Evolutionary conservation across 192 early-diverging fungal species (phyloP), one percentile per base, ranked within the genome.

Genomic region (Umbelopsis vinacea): DNA sequence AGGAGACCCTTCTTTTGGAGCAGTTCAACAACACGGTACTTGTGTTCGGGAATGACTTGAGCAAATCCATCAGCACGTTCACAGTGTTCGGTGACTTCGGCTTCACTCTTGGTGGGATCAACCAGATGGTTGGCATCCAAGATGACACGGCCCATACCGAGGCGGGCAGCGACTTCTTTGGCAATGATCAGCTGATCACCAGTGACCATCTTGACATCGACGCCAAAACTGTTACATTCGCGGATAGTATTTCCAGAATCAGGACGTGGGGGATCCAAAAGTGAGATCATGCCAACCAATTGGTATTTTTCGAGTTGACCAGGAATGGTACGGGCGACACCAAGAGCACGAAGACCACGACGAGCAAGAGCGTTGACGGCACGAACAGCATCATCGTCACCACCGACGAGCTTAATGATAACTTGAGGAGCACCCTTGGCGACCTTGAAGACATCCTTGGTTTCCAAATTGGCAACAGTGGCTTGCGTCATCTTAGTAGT

Each of bases 401-500:
- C 92, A 79, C 92, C 92, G 26, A 86, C 89, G 50, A 96, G 88
- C 77, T 86, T 85, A 74, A 92, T 88, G 71, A 97, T 94, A 54
- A 97, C 95, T 77, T 95, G 95, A 19, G 95, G 95, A 26, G 96
- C 96, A 74, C 96, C 96, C 85, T 98, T 98, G 76, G 95, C 93
- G 57, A 90, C 89, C 76, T 92, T 90, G 87, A 98, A 96, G 55
- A 86, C 81, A 83, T 75, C 91, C 77, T 77, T 88, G 82, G 81
- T 93, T 81, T 72, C 83, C 72, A 74, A 74, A 72, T 96, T 86
- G 53, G 82, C 82, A 67, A 96, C 87, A 4, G 90, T 94, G 46
- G 93, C 94, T 79, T 93, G 88, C 23, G 94, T 96, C 82, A 92
- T 87, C 82, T 96, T 97, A 71, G 90, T 89, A 21, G 77, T 84